phyloP scores from a whole-genome alignment of 306 rosid species.

The Malus sieversii region DNA sequence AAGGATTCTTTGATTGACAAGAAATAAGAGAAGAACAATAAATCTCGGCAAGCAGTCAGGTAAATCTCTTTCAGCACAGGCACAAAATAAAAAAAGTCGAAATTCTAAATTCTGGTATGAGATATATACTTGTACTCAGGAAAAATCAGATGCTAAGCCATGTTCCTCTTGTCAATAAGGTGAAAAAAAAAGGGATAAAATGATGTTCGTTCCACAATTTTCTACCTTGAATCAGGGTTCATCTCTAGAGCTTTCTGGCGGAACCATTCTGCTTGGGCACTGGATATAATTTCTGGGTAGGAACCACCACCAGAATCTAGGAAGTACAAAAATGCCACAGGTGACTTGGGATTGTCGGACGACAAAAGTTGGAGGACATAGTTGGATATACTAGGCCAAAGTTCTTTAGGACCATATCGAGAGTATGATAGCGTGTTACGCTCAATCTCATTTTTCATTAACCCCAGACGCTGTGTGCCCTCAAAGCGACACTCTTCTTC shows the following conservation, averaged over 20 bases:
- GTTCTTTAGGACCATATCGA: conserved; percentile 53
- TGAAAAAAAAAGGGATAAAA: background rate
- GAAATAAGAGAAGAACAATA: background rate
- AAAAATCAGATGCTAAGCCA: no score
- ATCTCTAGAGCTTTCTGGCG: conserved; percentile 33
- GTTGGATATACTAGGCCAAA: conserved; percentile 86
- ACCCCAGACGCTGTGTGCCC: conserved; percentile 55
- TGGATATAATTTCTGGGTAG: conserved; percentile 70
- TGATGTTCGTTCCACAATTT: background rate
- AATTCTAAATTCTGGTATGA: no score
- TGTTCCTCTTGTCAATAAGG: background rate
- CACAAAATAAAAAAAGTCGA: background rate
- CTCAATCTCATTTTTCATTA: conserved; percentile 54
- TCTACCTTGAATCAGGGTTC: conserved; percentile 63
- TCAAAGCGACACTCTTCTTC: conserved; percentile 56
- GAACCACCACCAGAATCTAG: conserved; percentile 96
- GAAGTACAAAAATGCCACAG: conserved; percentile 61
- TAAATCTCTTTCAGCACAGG: background rate
- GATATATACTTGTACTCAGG: no score
- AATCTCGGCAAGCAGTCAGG: background rate
- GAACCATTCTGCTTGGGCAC: conserved; percentile 71
- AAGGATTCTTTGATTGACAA: conserved; percentile 11
- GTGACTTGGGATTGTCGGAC: conserved; percentile 32
- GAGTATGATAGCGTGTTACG: conserved; percentile 41
- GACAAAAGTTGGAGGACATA: conserved; percentile 53